Evolutionary conservation across 169 alveolate genomes (phyloP), one percentile per base, ranked within the genome.

Genomic region (Plasmodium knowlesi): DNA sequence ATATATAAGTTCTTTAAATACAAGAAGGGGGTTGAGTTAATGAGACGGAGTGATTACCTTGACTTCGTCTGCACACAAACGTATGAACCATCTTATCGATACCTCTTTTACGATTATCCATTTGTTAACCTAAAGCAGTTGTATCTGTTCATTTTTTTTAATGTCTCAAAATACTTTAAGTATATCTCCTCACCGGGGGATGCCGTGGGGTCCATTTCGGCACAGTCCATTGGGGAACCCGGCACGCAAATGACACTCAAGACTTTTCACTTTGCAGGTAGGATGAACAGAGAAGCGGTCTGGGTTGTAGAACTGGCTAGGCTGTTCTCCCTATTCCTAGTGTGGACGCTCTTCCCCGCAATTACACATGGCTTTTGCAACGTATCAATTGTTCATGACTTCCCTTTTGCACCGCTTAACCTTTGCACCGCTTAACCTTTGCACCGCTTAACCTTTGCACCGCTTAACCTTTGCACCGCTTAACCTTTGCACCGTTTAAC

Each of bases 191-290:
- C 97, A 74, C 99, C 99, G 0, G 99, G 99, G n/a, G 99, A 99
- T 93, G 99, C 99, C 9, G 99, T 99, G 3, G 99, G 99, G 4
- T 99, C 99, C 2, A 98, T 99, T 61, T 99, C 99, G 5, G 99
- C 99, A 6, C 99, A 99, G 95, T 98, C 99, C n/a, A 98, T 99
- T 67, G 99, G 99, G 8, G 99, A 99, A 72, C 99, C 99, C 4
- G 99, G 99, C 19, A 99, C 99, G 2, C 99, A 99, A 94, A 99
- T 99, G 99, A 99, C 99, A n/a, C 94, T 99, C 84, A 99, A 99
- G 97, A 99, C 99, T 61, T 99, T 99, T 96, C 99, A 99, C 95
- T 99, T 98, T 93, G 99, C 99, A 5, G 99, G 98, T 79, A 81
- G 5, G 14, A 5, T 25, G 19, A 25, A 37, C 9, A 19, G 10